Percentiles rank a stretch among this genome's conserved stretches.
phyloP scores from a whole-genome alignment of 495 filamentous ascomycete species.

The Astrothelium macrocarpum region DNA sequence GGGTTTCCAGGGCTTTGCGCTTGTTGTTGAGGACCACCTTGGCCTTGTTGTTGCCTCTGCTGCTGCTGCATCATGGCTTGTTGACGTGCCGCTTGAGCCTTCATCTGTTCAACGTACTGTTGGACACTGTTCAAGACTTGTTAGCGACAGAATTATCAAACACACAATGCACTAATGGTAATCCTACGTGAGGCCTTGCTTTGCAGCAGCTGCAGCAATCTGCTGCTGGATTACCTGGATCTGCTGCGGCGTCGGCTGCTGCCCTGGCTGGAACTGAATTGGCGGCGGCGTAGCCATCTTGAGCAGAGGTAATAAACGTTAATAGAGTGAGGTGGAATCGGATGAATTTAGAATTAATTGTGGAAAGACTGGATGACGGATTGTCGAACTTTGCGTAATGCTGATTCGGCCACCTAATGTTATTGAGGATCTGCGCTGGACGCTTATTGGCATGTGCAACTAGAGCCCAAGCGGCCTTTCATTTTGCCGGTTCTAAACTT shows the following conservation, averaged over 20 bases:
- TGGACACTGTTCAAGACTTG: slow-evolving; percentile 30
- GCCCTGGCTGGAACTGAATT: slow-evolving; percentile 34
- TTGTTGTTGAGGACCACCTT: slow-evolving; percentile 28
- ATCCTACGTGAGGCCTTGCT: slow-evolving; percentile 43
- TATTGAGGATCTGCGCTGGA: neutral
- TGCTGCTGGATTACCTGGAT: slow-evolving; percentile 75
- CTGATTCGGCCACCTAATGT: neutral
- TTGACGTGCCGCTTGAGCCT: slow-evolving; percentile 41
- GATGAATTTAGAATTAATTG: neutral
- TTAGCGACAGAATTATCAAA: neutral
- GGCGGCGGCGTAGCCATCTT: neutral
- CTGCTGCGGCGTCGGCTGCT: slow-evolving; percentile 76
- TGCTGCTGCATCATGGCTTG: slow-evolving; percentile 41
- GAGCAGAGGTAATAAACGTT: neutral
- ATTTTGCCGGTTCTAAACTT: neutral
- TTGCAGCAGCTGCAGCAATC: slow-evolving; percentile 60
- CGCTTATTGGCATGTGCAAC: neutral
- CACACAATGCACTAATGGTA: neutral
- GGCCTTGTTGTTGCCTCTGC: slow-evolving; percentile 35
- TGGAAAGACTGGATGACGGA: too few species aligned
- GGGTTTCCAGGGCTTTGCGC: slow-evolving; percentile 36
- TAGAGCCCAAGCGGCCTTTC: neutral
- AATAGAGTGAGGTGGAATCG: too few species aligned
- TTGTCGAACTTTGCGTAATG: neutral
- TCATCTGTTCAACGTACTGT: slow-evolving; percentile 55